Evolutionary conservation across 495 filamentous ascomycete species (phyloP).

Genomic region (Ascobolus immersus): DNA sequence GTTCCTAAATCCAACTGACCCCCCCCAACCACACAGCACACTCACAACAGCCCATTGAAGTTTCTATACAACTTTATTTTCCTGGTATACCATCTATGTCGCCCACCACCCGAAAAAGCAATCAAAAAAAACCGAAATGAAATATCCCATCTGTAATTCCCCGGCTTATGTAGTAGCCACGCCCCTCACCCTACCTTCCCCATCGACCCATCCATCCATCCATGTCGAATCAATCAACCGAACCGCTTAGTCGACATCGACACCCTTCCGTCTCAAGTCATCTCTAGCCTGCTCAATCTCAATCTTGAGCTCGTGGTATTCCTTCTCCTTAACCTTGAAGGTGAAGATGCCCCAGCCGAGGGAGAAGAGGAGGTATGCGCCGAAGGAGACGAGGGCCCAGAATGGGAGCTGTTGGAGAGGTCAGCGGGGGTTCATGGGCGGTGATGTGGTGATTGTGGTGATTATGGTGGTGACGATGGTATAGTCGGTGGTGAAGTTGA

Average conservation of each 20-base stretch:
- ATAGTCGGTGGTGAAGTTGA: neutral
- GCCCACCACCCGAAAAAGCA: too few relatives aligned
- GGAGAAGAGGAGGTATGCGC: conserved; percentile 75
- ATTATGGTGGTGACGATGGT: neutral
- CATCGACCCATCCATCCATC: neutral
- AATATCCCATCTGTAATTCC: too few relatives aligned
- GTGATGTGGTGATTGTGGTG: conserved; percentile 20
- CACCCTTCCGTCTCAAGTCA: conserved; percentile 40
- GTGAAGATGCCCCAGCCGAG: conserved; percentile 78
- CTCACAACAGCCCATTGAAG: too few relatives aligned
- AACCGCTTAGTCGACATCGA: conserved; percentile 36
- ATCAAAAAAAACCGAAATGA: too few relatives aligned
- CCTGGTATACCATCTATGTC: too few relatives aligned
- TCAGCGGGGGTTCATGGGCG: conserved; percentile 30
- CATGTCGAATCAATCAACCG: neutral
- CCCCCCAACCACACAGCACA: too few relatives aligned
- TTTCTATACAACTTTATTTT: too few relatives aligned
- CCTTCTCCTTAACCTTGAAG: conserved; percentile 86
- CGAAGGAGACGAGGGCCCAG: conserved; percentile 76
- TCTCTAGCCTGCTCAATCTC: conserved; percentile 45
- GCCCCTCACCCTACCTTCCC: neutral
- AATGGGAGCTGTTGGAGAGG: conserved; percentile 44
- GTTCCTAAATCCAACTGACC: too few relatives aligned
- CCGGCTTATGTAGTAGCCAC: too few relatives aligned
- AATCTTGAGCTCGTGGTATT: conserved; percentile 39